phyloP scores from a whole-genome alignment of 2,329 filamentous ascomycete species.

The Epicoccum nigrum region DNA sequence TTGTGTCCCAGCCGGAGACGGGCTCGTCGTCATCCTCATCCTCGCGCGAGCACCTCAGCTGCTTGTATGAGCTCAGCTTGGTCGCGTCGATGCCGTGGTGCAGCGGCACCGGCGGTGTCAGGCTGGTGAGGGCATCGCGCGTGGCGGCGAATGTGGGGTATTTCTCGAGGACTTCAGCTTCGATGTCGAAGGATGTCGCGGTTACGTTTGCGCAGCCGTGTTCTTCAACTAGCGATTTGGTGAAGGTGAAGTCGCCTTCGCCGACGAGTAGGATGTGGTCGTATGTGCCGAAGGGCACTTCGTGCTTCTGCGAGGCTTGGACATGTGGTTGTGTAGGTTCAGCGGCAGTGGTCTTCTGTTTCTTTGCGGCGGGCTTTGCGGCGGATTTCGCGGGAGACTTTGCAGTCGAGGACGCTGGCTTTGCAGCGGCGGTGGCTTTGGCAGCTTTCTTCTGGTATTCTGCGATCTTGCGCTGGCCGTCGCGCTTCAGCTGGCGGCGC shows the following conservation, averaged over 20 bases:
- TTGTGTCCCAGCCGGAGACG: slow-evolving; percentile 67
- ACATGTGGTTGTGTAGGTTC: slow-evolving; percentile 13
- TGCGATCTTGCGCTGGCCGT: slow-evolving; percentile 36
- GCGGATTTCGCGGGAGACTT: slow-evolving; percentile 21
- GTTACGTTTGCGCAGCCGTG: slow-evolving; percentile 71
- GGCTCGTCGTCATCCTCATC: slow-evolving; percentile 20
- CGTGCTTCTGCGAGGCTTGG: slow-evolving; percentile 52
- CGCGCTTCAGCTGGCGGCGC: slow-evolving; percentile 43
- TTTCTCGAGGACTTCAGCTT: slow-evolving; percentile 59
- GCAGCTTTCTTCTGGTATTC: slow-evolving; percentile 33
- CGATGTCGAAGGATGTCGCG: slow-evolving; percentile 71
- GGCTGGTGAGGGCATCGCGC: slow-evolving; percentile 24
- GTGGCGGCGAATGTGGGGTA: slow-evolving; percentile 56
- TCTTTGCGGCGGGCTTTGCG: slow-evolving; percentile 17
- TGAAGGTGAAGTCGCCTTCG: slow-evolving; percentile 81
- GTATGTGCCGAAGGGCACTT: slow-evolving; percentile 70
- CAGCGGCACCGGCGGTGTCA: slow-evolving; percentile 45
- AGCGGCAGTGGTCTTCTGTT: slow-evolving; percentile 8
- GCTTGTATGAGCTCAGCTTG: slow-evolving; percentile 50
- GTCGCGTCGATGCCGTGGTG: slow-evolving; percentile 70
- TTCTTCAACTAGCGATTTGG: slow-evolving; percentile 67
- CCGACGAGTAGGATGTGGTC: slow-evolving; percentile 77
- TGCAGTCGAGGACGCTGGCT: slow-evolving; percentile 9
- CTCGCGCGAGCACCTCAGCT: slow-evolving; percentile 28
- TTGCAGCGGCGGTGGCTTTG: slow-evolving; percentile 20